Evolutionary conservation across 768 basidiomycete species (phyloP).

Genomic region (Dendrothele bispora): DNA sequence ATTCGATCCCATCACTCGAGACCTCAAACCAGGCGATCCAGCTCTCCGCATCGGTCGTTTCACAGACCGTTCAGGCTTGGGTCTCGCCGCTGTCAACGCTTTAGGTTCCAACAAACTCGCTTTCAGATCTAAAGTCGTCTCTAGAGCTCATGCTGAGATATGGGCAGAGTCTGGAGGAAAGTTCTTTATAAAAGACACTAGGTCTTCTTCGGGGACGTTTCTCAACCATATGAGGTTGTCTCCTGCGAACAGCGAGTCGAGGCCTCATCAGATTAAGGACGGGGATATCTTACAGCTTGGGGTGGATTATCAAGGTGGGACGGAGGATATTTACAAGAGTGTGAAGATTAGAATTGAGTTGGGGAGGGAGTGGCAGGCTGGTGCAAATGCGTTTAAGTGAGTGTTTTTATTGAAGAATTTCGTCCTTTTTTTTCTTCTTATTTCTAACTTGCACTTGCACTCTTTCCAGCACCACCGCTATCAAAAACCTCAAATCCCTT

Average conservation of each 20-base stretch:
- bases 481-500: slow-evolving; percentile 81
- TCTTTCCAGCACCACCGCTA: slow-evolving; percentile 51
- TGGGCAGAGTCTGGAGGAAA: slow-evolving; percentile 71
- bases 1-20: slow-evolving; percentile 90
- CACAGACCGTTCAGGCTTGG: slow-evolving; percentile 80
- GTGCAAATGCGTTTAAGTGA: slow-evolving; percentile 89
- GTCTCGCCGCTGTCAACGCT: slow-evolving; percentile 64
- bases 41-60: slow-evolving; percentile 90
- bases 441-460: slow-evolving; percentile 2
- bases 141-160: slow-evolving; percentile 91
- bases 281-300: slow-evolving; percentile 95
- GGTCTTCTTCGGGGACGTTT: slow-evolving; percentile 89
- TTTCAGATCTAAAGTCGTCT: slow-evolving; percentile 95
- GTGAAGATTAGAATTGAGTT: slow-evolving; percentile 95
- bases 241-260: slow-evolving; percentile 77
- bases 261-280: slow-evolving; percentile 79
- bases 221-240: slow-evolving; percentile 92
- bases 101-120: slow-evolving; percentile 82
- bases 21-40: slow-evolving; percentile 68
- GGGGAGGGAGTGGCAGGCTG: slow-evolving; percentile 85
- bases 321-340: slow-evolving; percentile 95
- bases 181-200: slow-evolving; percentile 90
- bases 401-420: slow-evolving; percentile 16
- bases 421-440: slow-evolving; percentile 1
- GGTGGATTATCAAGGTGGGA: slow-evolving; percentile 96